Evolutionary conservation across 2,329 filamentous ascomycete species (phyloP).

Genomic region (Diaporthe velutina): DNA sequence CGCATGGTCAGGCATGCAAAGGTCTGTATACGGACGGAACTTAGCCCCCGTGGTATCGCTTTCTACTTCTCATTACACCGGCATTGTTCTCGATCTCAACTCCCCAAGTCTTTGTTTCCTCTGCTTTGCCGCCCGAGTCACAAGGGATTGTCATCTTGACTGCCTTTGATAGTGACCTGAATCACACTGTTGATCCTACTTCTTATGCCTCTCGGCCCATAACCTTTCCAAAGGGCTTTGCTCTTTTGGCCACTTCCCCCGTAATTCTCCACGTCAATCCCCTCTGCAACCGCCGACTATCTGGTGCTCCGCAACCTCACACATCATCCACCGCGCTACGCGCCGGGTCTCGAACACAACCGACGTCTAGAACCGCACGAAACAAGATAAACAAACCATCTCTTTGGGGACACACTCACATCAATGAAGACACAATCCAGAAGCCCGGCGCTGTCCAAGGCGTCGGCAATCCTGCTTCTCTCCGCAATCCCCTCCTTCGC

Average conservation of each 20-base stretch:
- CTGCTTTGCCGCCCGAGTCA: constrained; percentile 25
- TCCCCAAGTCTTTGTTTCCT: constrained; percentile 29
- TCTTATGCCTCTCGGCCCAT: constrained; percentile 28
- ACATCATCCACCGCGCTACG: constrained; percentile 31
- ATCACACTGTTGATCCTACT: constrained; percentile 31
- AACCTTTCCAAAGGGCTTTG: constrained; percentile 16
- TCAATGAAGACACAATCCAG: constrained; percentile 30
- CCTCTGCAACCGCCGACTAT: constrained; percentile 18
- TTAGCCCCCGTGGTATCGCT: not conserved
- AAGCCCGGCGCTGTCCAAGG: constrained; percentile 25
- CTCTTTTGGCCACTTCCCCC: constrained; percentile 9
- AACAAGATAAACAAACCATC: constrained; percentile 14
- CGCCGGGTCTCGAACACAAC: constrained; percentile 31
- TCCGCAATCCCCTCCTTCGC: constrained; percentile 34
- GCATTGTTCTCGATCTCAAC: constrained; percentile 18
- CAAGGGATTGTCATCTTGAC: constrained; percentile 26
- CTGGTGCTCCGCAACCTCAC: constrained; percentile 27
- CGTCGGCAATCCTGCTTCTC: constrained; percentile 31
- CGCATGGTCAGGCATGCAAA: constrained; percentile 7
- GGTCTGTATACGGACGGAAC: not conserved
- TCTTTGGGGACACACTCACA: constrained; percentile 10
- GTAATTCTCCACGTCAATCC: constrained; percentile 27
- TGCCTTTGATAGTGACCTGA: constrained; percentile 27
- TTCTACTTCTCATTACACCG: constrained; percentile 21
- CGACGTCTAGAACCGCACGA: constrained; percentile 22